Conservation (phyloP, 495 filamentous ascomycete genomes). For the Ascodesmis nigricans region DNA sequence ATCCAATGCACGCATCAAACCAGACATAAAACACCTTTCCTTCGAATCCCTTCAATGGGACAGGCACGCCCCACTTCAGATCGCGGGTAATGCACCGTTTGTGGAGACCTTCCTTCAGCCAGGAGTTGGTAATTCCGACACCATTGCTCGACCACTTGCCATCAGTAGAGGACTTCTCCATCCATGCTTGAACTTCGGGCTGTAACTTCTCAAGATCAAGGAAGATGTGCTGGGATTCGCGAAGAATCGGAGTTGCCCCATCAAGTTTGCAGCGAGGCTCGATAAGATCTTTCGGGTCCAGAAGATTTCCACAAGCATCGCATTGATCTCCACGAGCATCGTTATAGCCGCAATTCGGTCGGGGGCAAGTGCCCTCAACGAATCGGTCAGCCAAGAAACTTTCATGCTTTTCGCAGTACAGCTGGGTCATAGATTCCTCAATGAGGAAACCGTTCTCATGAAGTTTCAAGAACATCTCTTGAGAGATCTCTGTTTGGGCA, state of each 20-base stretch:
- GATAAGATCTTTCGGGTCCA: slow-evolving; percentile 45
- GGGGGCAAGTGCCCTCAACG: slow-evolving; percentile 65
- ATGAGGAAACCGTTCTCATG: slow-evolving; percentile 61
- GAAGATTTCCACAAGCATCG: slow-evolving; percentile 60
- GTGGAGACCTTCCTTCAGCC: slow-evolving; percentile 64
- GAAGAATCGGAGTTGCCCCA: slow-evolving; percentile 48
- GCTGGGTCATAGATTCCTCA: slow-evolving; percentile 54
- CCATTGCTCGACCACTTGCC: slow-evolving; percentile 64
- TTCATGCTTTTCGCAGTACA: slow-evolving; percentile 66
- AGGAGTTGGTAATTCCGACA: slow-evolving; percentile 44
- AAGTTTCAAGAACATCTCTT: slow-evolving; percentile 62
- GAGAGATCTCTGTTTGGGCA: slow-evolving; percentile 68
- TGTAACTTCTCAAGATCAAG: slow-evolving; percentile 61
- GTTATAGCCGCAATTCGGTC: slow-evolving; percentile 52
- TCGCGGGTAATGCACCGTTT: slow-evolving; percentile 79
- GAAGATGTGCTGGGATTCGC: slow-evolving; percentile 53
- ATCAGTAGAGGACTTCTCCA: slow-evolving; percentile 33
- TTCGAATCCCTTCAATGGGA: slow-evolving; percentile 42
- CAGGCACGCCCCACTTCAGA: slow-evolving; percentile 67
- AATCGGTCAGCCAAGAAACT: slow-evolving; percentile 83
- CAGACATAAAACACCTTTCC: slow-evolving; percentile 89
- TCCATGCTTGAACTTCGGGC: slow-evolving; percentile 49
- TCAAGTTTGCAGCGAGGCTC: slow-evolving; percentile 62
- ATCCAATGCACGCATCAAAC: slow-evolving; percentile 97
- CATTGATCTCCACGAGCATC: slow-evolving; percentile 76